Evolutionary conservation across 768 basidiomycete species (phyloP).

Genomic region (Fomitopsis pulvina): DNA sequence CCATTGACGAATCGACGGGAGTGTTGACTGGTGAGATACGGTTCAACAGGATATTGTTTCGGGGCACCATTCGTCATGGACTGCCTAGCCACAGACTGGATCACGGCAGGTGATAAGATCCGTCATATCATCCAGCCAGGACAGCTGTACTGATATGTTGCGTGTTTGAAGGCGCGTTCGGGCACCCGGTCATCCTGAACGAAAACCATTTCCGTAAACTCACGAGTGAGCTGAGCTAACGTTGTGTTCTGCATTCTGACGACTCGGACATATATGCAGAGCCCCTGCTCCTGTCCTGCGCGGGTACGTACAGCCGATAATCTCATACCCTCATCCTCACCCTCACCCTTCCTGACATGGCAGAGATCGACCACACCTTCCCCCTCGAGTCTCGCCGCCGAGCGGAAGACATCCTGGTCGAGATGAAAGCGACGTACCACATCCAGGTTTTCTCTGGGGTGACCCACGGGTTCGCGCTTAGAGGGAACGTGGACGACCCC

Average conservation of each 20-base stretch:
- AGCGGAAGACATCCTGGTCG: constrained; percentile 50
- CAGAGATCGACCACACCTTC: constrained; percentile 54
- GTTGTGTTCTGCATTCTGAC: not conserved
- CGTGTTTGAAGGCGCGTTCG: constrained; percentile 39
- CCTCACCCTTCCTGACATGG: not conserved
- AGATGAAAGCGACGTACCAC: constrained; percentile 45
- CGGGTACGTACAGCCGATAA: constrained; percentile 31
- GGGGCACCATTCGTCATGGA: constrained; percentile 48
- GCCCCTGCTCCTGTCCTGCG: constrained; percentile 49
- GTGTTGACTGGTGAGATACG: too few species aligned
- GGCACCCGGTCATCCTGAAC: constrained; percentile 46
- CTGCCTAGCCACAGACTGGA: constrained; percentile 36
- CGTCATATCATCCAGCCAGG: not conserved
- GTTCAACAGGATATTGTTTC: constrained; percentile 58
- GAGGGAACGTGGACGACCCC: constrained; percentile 20
- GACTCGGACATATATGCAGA: constrained; percentile 25
- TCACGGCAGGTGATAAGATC: constrained; percentile 39
- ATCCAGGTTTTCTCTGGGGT: constrained; percentile 49
- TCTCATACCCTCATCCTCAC: too few species aligned
- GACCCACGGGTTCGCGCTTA: constrained; percentile 30
- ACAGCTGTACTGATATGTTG: not conserved
- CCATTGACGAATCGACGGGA: too few species aligned
- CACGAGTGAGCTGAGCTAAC: constrained; percentile 33
- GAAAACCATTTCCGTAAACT: constrained; percentile 41
- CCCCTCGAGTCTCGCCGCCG: constrained; percentile 42